These are phyloP conservation scores for Vitis rupestris DNA, from an alignment of 164 flowering plant genomes.

Conservation along the genomic window DNA sequence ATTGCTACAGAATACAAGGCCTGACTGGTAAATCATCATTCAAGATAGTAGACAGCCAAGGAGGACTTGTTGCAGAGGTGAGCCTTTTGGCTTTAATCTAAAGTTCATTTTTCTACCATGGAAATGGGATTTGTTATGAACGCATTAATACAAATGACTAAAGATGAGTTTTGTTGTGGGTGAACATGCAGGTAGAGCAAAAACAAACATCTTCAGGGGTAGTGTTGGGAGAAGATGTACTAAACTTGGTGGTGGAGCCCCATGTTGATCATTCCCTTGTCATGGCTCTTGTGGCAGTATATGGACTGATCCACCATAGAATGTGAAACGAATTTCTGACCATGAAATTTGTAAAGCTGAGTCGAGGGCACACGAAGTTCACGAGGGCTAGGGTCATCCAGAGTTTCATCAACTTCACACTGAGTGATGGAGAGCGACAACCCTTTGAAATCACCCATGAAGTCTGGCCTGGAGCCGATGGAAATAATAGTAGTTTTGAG, in stretches of 20 bases:
- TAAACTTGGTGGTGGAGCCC: constrained; percentile 51
- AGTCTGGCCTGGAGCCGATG: too few species aligned
- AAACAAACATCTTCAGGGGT: constrained; percentile 51
- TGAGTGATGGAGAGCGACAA: too few species aligned
- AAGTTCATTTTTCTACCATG: too few species aligned
- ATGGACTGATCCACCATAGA: constrained; percentile 27
- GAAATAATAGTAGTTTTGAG: too few species aligned
- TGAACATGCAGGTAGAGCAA: constrained; percentile 33
- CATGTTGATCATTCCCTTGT: constrained; percentile 43
- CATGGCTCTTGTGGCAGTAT: constrained; percentile 44
- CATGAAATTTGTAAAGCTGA: too few species aligned
- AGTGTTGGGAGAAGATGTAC: constrained; percentile 59
- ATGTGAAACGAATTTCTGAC: not conserved
- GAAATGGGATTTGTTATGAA: too few species aligned
- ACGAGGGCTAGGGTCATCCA: too few species aligned
- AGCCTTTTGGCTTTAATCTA: constrained; percentile 3
- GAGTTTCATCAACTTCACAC: too few species aligned
- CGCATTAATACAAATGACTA: too few species aligned
- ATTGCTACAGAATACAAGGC: constrained; percentile 9
- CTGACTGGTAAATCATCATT: constrained; percentile 22
- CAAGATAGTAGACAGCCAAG: constrained; percentile 23
- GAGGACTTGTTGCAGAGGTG: constrained; percentile 54
- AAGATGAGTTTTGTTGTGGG: too few species aligned
- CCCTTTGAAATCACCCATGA: too few species aligned
- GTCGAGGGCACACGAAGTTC: too few species aligned